These are phyloP conservation scores for Metarhizium rileyi DNA, from an alignment of 2,329 filamentous ascomycete species.

Conservation along the genomic window DNA sequence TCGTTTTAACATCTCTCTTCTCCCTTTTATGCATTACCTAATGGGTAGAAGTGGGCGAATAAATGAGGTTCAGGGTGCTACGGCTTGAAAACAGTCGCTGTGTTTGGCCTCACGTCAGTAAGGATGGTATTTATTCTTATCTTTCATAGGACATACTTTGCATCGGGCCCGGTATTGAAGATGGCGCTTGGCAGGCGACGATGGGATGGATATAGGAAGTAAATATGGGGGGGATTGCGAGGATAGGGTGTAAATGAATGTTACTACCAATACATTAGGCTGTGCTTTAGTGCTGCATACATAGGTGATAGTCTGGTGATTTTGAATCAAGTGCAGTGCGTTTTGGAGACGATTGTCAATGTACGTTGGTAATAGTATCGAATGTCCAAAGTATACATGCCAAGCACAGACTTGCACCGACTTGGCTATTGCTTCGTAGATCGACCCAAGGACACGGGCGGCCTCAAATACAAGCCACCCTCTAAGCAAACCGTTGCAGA, in stretches of 20 bases:
- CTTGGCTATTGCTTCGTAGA: no score
- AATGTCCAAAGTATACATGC: no score
- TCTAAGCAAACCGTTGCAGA: no score
- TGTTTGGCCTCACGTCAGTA: background rate
- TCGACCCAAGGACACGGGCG: no score
- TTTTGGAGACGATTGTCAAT: no score
- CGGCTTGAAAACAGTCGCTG: background rate
- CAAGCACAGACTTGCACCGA: no score
- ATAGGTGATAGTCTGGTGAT: background rate
- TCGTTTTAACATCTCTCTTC: constrained; percentile 2
- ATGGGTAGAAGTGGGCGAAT: background rate
- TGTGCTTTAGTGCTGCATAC: background rate
- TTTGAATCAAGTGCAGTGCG: background rate
- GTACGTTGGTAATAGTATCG: no score
- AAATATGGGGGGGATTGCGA: background rate
- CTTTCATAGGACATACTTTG: background rate
- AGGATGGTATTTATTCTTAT: background rate
- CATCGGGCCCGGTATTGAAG: background rate
- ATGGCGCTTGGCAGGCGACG: background rate
- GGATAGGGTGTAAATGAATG: background rate
- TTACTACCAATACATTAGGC: background rate
- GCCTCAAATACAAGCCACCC: no score
- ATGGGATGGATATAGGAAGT: background rate
- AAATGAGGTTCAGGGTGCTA: background rate
- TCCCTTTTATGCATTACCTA: background rate